A percentile compares a stretch with the other conserved stretches of the same genome.
Conservation (phyloP, 495 filamentous ascomycete genomes). For the Apodospora peruviana region DNA sequence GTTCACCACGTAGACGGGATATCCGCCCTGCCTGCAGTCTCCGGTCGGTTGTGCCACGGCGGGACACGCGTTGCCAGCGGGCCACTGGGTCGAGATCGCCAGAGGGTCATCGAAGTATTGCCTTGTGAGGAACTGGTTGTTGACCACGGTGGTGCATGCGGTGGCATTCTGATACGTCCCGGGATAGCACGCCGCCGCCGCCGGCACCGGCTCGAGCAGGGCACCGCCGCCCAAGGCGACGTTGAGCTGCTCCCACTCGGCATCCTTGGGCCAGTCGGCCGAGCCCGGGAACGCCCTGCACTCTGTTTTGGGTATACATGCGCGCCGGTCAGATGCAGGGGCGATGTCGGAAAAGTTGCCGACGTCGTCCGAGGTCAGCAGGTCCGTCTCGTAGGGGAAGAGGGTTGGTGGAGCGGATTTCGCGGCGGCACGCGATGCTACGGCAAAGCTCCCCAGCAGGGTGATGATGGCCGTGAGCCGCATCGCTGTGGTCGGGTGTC, state of each 20-base stretch:
- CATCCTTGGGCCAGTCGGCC: conserved; percentile 35
- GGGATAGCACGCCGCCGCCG: conserved; percentile 48
- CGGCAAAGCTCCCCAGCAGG: too few relatives aligned
- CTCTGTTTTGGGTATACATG: too few relatives aligned
- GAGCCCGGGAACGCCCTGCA: conserved; percentile 5
- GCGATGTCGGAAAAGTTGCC: too few relatives aligned
- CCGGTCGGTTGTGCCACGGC: too few relatives aligned
- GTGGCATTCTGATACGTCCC: neutral
- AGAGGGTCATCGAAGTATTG: neutral
- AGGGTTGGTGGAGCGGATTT: too few relatives aligned
- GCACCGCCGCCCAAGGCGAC: conserved; percentile 31
- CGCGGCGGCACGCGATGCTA: too few relatives aligned
- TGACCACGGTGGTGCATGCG: neutral
- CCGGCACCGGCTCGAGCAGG: conserved; percentile 44
- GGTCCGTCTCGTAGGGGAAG: too few relatives aligned
- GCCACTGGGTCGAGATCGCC: neutral
- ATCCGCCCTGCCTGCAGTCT: neutral
- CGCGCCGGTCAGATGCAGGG: too few relatives aligned
- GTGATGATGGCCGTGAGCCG: too few relatives aligned
- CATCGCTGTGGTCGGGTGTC: too few relatives aligned
- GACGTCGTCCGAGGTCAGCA: too few relatives aligned
- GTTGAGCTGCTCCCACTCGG: conserved; percentile 42
- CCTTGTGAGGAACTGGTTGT: neutral
- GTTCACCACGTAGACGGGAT: conserved; percentile 43
- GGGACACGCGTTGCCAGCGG: neutral